phyloP scores from a whole-genome alignment of 495 filamentous ascomycete species.

The Coniosporium apollinis region DNA sequence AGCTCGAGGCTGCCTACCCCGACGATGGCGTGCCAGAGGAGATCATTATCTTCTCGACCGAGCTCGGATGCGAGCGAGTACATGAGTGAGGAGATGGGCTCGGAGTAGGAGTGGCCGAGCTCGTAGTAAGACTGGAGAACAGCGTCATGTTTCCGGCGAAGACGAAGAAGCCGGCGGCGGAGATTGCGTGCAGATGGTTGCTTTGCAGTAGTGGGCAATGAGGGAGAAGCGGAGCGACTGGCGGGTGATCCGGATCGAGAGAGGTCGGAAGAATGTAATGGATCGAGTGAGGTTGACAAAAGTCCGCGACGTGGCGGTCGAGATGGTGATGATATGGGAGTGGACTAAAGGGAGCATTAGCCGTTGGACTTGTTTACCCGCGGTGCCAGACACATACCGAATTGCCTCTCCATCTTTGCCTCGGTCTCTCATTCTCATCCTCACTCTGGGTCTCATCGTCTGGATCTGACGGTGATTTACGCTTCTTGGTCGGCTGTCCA shows the following conservation, averaged over 20 bases:
- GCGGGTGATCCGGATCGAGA: conserved; percentile 27
- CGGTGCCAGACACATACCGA: conserved; percentile 39
- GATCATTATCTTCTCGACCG: conserved; percentile 88
- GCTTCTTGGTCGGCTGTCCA: conserved; percentile 38
- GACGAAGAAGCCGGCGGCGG: conserved; percentile 50
- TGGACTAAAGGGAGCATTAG: conserved; percentile 35
- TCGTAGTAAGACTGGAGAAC: conserved; percentile 66
- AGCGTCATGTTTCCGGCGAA: conserved; percentile 59
- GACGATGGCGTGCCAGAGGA: conserved; percentile 87
- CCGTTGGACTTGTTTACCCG: conserved; percentile 8
- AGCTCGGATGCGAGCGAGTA: conserved; percentile 91
- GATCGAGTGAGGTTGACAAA: conserved; percentile 8
- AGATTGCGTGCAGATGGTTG: conserved; percentile 49
- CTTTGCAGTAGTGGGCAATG: conserved; percentile 38
- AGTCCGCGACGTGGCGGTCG: conserved; percentile 21
- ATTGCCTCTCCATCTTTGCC: conserved; percentile 69
- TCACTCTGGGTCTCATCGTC: conserved; percentile 50
- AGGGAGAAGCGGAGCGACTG: conserved; percentile 34
- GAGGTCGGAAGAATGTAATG: conserved; percentile 25
- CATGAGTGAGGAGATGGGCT: conserved; percentile 82
- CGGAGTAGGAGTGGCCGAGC: conserved; percentile 76
- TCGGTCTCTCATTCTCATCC: conserved; percentile 48
- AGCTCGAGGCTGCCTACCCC: conserved; percentile 84
- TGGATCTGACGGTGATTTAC: conserved; percentile 69
- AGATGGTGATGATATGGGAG: conserved; percentile 33